These are phyloP conservation scores for Leccinum subrobustum DNA, from an alignment of 1,284 basidiomycete genomes.

Conservation along the genomic window DNA sequence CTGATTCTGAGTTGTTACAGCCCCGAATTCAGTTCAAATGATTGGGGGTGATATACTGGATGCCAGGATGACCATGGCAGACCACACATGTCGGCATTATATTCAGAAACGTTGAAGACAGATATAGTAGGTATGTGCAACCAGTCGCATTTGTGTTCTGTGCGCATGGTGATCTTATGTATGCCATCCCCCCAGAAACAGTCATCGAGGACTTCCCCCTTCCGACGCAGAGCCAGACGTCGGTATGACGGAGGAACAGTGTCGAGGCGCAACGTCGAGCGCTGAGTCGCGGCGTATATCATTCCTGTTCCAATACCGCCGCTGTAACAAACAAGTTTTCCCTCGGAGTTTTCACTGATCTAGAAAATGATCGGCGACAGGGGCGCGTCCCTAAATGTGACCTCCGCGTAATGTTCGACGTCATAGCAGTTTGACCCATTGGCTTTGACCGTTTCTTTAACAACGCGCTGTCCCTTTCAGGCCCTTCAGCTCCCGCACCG, in stretches of 20 bases:
- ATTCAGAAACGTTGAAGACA: no score
- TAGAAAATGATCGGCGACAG: background rate
- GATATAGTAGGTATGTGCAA: no score
- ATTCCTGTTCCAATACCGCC: conserved; percentile 50
- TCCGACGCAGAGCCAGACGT: conserved; percentile 40
- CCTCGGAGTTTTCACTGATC: background rate
- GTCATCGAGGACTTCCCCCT: conserved; percentile 53
- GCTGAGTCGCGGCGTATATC: conserved; percentile 73
- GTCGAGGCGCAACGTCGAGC: conserved; percentile 62
- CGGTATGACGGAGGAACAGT: conserved; percentile 61
- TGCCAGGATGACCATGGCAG: no score
- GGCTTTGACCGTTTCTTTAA: conserved; percentile 51
- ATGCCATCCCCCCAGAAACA: conserved; percentile 19
- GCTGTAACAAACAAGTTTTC: background rate
- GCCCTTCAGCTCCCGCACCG: background rate
- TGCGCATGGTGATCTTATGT: no score
- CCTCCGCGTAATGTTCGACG: background rate
- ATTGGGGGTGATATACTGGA: no score
- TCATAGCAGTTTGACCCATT: no score
- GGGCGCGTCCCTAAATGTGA: background rate
- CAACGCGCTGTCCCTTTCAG: conserved; percentile 37
- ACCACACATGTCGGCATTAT: no score
- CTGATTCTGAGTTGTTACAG: no score
- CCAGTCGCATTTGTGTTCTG: no score
- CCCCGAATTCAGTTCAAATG: no score